Base-by-base conservation (phyloP, 208 protist species). In the Acanthamoeba lenticulata region DNA sequence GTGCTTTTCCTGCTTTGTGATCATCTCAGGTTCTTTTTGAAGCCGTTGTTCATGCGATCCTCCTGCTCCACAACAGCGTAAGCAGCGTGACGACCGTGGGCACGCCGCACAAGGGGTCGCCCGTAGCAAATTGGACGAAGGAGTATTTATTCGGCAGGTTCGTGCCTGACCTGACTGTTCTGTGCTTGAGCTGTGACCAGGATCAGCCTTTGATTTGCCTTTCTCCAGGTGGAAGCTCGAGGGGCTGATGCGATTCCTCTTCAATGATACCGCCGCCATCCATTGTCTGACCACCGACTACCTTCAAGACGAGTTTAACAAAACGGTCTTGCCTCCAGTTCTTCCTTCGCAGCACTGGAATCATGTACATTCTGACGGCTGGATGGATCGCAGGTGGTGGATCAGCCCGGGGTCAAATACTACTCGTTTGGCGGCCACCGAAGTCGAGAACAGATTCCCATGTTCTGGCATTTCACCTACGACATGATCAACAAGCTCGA, bases 51-150 rank as follows among this genome's bases (percentile, higher is more conserved):
- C 19, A 72, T 24, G 29, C 19, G 6, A 72, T 42, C 32, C 32
- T n/a, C 29, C 29, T 45, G 36, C 4, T 38, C 36, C n/a, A n/a
- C n/a, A n/a, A 67, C n/a, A 79, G 52, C 19, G 88, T 93, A 45
- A 93, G 88, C 32, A 93, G 88, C 34, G 65, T 93, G 27, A 93
- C 88, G 2, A 93, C 88, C 24, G 21, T 93, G 4, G 88, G 88
- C 32, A 93, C 88, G 32, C 88, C 88, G 55, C 88, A 93, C 42
- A 19, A 38, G 36, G 88, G 88, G 27, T 93, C 88, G 2, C 52
- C 88, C 9, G 36, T 69, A 17, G 88, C 88, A 6, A 57, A 77
- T 47, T 93, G 60, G 83, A 67, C 55, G 0, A 90, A 90, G 27
- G 55, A 90, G 13, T 17, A 65, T 32, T 2, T 90, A 36, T 83